Percentiles rank a stretch among this genome's conserved stretches.
Conservation (phyloP, 176 grass and related monocot genomes). For the Ananas comosus region DNA sequence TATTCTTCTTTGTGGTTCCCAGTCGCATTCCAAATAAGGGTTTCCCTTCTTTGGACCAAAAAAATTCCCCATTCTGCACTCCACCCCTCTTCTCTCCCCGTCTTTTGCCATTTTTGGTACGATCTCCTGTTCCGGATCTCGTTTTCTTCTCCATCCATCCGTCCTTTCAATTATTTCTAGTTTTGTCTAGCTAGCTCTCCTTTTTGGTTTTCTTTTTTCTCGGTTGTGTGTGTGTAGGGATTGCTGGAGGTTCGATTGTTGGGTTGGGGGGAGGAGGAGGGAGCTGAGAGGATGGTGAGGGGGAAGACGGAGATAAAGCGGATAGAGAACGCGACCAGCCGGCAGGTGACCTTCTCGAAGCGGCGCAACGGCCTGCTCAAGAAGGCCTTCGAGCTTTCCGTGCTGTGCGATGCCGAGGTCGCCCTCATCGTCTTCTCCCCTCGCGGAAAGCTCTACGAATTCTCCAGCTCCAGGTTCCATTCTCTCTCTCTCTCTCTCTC, state of each 20-base stretch:
- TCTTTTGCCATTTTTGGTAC: background rate
- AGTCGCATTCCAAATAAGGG: background rate
- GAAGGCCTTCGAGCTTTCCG: constrained; percentile 91
- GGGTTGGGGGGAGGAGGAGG: too few species aligned
- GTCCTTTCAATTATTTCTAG: background rate
- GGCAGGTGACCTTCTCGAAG: constrained; percentile 97
- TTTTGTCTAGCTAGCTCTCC: background rate
- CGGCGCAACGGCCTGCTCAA: constrained; percentile 86
- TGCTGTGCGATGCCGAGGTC: constrained; percentile 91
- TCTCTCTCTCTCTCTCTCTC: too few species aligned
- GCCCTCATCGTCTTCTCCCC: constrained; percentile 95
- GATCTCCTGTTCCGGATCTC: background rate
- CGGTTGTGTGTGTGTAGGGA: background rate
- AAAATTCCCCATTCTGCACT: background rate
- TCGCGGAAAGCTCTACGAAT: constrained; percentile 33
- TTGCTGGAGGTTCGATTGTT: background rate
- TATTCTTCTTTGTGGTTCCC: background rate
- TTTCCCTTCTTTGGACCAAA: background rate
- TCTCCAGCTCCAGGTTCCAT: constrained; percentile 20
- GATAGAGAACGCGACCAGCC: constrained; percentile 96
- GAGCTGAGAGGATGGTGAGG: constrained; percentile 53
- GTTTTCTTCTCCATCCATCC: background rate
- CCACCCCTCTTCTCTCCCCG: too few species aligned
- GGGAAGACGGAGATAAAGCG: constrained; percentile 88
- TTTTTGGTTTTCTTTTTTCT: background rate